phyloP scores from a whole-genome alignment of 371 early-diverging fungal genomes.

The Mucor irregularis region DNA sequence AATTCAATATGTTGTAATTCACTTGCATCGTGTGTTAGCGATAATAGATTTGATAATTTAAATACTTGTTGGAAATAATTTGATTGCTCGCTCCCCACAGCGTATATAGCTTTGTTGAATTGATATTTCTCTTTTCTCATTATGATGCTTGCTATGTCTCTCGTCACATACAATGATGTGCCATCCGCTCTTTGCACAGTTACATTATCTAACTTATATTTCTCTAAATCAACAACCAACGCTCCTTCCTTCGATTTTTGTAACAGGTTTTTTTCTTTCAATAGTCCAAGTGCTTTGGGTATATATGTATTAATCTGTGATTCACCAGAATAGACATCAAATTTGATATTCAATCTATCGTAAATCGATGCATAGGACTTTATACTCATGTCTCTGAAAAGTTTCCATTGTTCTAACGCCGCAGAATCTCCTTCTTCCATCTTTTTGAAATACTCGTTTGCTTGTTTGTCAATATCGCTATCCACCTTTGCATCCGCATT shows the following conservation, averaged over 20 bases:
- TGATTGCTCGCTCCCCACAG: slow-evolving; percentile 92
- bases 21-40: neutral
- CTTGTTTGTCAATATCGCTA: slow-evolving; percentile 65
- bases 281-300: slow-evolving; percentile 61
- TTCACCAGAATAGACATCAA: slow-evolving; percentile 98
- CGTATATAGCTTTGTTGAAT: slow-evolving; percentile 83
- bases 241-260: slow-evolving; percentile 68
- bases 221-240: slow-evolving; percentile 71
- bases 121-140: slow-evolving; percentile 78
- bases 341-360: slow-evolving; percentile 83
- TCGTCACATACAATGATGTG: slow-evolving; percentile 92
- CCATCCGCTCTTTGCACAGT: slow-evolving; percentile 90
- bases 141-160: slow-evolving; percentile 93
- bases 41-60: slow-evolving; percentile 73
- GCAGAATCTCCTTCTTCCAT: slow-evolving; percentile 92
- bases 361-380: slow-evolving; percentile 86
- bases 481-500: slow-evolving; percentile 66
- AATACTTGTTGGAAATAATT: slow-evolving; percentile 94
- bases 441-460: slow-evolving; percentile 87
- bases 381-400: slow-evolving; percentile 89
- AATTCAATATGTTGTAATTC: slow-evolving; percentile 81
- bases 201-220: slow-evolving; percentile 73
- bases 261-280: slow-evolving; percentile 50
- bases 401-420: slow-evolving; percentile 80
- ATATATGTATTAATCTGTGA: slow-evolving; percentile 81